Base-by-base conservation (phyloP, 257 asterid genomes). In the Nicotiana sylvestris region DNA sequence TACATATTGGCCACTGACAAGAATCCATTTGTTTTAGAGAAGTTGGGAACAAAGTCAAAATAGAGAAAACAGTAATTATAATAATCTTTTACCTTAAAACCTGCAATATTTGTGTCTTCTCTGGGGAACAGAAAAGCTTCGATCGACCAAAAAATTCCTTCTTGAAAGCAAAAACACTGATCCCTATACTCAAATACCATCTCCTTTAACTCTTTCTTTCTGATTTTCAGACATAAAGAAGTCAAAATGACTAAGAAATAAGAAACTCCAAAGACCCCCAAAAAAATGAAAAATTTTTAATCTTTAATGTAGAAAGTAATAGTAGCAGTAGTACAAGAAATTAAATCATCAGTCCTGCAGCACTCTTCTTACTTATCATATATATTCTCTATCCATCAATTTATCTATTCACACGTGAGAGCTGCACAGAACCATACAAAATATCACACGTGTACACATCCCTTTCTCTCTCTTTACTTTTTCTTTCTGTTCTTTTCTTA, bases 401-500 rank as follows among this genome's bases (percentile, higher is more conserved):
- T 83, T 89, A 91, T 87, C 86, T 80, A 89, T 86, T 90, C 94
- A 88, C 98, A 94, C 98, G 97, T 92, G 97, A 87, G 93, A 89
- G 84, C 78, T 84, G 29, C 81, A 51, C 81, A 80, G 37, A 66
- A 67, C 79, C 64, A 81, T 58, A 74, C 87, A 61, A 46, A 69
- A 88, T 66, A 86, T 21, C 66, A 56, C 76, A 74, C 76, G 55
- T 76, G 77, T 78, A 68, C 66, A 60, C 81, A 85, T 82, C 84
- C 74, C 68, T 70, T 64, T 39, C 81, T 86, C 72, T 69, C 85
- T 76, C 70, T 16, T 46, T 35, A 49, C 39, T 2, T 74, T 72
- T 74, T 13, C 55, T 49, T 9, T 49, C 55, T 8, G 55, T 49
- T 9, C 83, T 55, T 81, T 46, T 30, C 70, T 35, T 39, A 25